Conservation (phyloP, 2,329 filamentous ascomycete genomes). For the Ophiostoma novo-ulmi region DNA sequence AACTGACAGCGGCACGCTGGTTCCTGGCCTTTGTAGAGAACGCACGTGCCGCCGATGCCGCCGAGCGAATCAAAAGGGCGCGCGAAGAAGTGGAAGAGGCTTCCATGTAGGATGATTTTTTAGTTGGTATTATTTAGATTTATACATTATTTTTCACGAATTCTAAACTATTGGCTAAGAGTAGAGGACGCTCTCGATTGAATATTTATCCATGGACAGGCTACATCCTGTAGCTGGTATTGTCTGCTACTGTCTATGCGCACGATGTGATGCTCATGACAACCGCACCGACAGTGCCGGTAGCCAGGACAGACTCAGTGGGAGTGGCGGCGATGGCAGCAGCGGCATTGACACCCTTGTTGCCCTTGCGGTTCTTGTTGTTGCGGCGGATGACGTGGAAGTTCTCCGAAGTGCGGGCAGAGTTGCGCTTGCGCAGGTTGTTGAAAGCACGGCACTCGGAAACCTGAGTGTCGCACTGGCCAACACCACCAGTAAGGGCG, state of each 20-base stretch:
- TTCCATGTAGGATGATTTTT: background rate
- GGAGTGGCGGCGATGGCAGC: background rate
- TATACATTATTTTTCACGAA: background rate
- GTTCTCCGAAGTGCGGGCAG: background rate
- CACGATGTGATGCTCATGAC: slow-evolving; percentile 4
- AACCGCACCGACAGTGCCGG: background rate
- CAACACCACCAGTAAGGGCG: background rate
- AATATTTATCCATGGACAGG: background rate
- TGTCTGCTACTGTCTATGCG: background rate
- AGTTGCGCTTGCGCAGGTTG: slow-evolving; percentile 10
- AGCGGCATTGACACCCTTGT: background rate
- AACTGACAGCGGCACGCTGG: background rate
- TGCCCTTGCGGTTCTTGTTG: background rate
- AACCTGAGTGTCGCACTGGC: slow-evolving; percentile 13
- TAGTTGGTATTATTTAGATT: background rate
- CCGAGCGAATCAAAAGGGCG: background rate
- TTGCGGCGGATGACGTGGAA: slow-evolving; percentile 5
- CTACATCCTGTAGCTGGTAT: background rate
- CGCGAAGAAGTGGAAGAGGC: background rate
- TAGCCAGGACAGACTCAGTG: background rate
- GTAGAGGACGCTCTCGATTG: background rate
- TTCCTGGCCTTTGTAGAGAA: background rate
- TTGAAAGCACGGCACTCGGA: slow-evolving; percentile 10
- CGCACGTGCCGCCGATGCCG: background rate
- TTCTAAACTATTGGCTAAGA: background rate